Evolutionary conservation across 306 rosid genomes (phyloP).

Genomic region (Astragalus glycyphyllos): DNA sequence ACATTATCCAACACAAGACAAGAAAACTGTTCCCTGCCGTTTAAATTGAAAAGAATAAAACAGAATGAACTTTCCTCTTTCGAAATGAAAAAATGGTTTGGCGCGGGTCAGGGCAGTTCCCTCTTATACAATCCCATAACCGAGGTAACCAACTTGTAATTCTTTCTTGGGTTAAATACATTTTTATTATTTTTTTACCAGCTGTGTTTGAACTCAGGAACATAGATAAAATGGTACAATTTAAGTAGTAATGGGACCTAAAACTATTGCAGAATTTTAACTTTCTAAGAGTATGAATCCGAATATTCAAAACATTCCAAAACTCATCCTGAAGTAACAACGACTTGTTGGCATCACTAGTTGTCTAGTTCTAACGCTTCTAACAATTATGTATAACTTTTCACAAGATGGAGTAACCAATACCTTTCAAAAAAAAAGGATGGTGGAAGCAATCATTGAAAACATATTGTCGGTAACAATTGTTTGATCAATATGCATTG

Average conservation of each 20-base stretch:
- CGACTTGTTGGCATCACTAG: not conserved
- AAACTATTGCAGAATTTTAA: not conserved
- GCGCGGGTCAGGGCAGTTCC: constrained; percentile 36
- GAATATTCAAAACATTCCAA: constrained; percentile 4
- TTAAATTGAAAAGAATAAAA: constrained; percentile 6
- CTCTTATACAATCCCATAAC: not conserved
- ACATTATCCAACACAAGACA: constrained; percentile 7
- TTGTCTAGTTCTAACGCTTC: too few relatives aligned
- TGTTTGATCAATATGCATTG: too few relatives aligned
- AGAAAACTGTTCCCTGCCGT: constrained; percentile 8
- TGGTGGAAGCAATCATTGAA: too few relatives aligned
- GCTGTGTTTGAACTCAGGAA: too few relatives aligned
- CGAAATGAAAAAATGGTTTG: constrained; percentile 37
- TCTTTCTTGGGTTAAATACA: too few relatives aligned
- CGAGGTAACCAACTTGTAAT: constrained; percentile 38
- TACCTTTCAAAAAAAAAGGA: not conserved
- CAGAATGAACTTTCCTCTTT: constrained; percentile 15
- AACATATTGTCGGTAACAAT: too few relatives aligned
- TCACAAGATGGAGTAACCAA: not conserved
- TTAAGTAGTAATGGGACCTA: not conserved
- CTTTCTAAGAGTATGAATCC: not conserved
- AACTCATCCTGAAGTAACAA: constrained; percentile 8
- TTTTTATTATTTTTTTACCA: too few relatives aligned
- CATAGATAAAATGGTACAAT: too few relatives aligned
- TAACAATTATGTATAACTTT: not conserved